phyloP scores from a whole-genome alignment of 768 basidiomycete genomes.

The Lactarius sp. region DNA sequence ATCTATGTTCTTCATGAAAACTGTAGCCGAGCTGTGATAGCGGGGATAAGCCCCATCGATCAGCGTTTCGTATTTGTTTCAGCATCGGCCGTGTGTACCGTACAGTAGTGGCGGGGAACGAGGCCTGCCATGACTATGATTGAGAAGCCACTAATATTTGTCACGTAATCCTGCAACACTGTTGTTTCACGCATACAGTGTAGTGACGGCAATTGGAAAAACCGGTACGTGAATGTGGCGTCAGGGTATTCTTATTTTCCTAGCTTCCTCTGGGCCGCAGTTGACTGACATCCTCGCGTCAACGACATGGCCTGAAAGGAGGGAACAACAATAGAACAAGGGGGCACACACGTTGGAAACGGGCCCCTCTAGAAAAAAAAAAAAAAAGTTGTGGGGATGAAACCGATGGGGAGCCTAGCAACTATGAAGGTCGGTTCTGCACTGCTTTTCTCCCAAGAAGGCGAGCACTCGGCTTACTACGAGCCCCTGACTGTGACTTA shows the following conservation, averaged over 20 bases:
- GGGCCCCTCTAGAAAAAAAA: not conserved
- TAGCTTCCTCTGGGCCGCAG: not conserved
- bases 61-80: conserved; percentile 12
- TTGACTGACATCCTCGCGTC: not conserved
- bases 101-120: not conserved
- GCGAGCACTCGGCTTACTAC: not conserved
- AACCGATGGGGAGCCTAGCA: not conserved
- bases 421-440: conserved; percentile 16
- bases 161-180: conserved; percentile 3
- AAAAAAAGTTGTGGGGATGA: not conserved
- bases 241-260: not conserved
- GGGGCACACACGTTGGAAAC: no score
- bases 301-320: conserved; percentile 10
- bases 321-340: not conserved
- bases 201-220: conserved; percentile 2
- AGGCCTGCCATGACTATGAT: not conserved
- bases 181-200: conserved; percentile 6
- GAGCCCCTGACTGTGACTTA: conserved; percentile 1
- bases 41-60: conserved; percentile 11
- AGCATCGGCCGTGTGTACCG: not conserved
- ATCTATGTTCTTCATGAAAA: not conserved
- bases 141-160: not conserved
- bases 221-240: conserved; percentile 16
- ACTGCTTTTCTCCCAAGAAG: conserved; percentile 15
- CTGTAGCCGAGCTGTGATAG: not conserved